A percentile compares a stretch with the other conserved stretches of the same genome.
These are phyloP conservation scores for Trichoderma sp. DNA, from an alignment of 2,329 filamentous ascomycete genomes.

Conservation along the genomic window DNA sequence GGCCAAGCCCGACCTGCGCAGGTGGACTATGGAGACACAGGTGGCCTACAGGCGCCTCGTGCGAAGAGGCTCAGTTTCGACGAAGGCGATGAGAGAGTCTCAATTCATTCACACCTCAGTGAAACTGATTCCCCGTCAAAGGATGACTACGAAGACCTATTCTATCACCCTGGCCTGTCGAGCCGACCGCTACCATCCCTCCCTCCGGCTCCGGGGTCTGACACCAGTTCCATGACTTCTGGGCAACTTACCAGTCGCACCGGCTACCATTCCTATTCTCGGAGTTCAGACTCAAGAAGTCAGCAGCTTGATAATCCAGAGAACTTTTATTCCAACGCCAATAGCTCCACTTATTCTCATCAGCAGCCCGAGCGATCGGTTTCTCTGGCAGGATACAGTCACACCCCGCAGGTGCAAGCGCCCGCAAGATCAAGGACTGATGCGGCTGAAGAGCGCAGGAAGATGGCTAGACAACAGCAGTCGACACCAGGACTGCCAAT, in stretches of 20 bases:
- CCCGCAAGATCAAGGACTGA: slow-evolving; percentile 95
- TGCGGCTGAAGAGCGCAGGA: slow-evolving; percentile 70
- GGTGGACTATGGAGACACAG: slow-evolving; percentile 88
- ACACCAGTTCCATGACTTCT: slow-evolving; percentile 56
- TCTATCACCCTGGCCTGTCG: slow-evolving; percentile 84
- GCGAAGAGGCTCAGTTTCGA: slow-evolving; percentile 82
- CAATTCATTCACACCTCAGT: slow-evolving; percentile 56
- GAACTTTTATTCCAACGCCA: slow-evolving; percentile 46
- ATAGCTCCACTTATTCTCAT: slow-evolving; percentile 37
- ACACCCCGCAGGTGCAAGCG: slow-evolving; percentile 73
- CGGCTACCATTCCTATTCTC: slow-evolving; percentile 52
- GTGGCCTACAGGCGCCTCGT: slow-evolving; percentile 76
- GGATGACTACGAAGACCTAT: slow-evolving; percentile 83
- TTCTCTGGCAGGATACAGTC: slow-evolving; percentile 80
- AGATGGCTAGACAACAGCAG: slow-evolving; percentile 54
- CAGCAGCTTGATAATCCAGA: slow-evolving; percentile 49
- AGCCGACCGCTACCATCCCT: slow-evolving; percentile 64
- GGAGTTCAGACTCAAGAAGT: slow-evolving; percentile 47
- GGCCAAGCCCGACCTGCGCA: slow-evolving; percentile 52
- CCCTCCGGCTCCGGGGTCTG: slow-evolving; percentile 62
- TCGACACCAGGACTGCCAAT: slow-evolving; percentile 42
- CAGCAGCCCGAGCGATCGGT: slow-evolving; percentile 69
- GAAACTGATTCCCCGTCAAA: slow-evolving; percentile 66
- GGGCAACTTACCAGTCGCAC: slow-evolving; percentile 45
- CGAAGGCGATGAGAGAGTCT: slow-evolving; percentile 79